Evolutionary conservation across 176 grass and related monocot genomes (phyloP).

Genomic region (Eleusine coracana): DNA sequence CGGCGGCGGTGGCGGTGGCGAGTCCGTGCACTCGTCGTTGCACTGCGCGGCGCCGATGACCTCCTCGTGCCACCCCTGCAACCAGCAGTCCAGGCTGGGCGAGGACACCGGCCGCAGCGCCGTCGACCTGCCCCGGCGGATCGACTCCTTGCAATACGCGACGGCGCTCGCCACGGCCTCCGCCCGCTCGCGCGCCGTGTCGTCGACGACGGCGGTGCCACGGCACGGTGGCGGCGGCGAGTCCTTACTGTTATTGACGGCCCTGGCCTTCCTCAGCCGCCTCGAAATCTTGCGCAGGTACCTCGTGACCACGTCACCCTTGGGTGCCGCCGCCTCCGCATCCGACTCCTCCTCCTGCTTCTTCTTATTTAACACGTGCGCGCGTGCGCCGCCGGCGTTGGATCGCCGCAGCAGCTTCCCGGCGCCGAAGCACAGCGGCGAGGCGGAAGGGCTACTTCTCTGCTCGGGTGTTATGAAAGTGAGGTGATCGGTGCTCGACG

Average conservation of each 20-base stretch:
- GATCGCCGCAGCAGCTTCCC: not conserved
- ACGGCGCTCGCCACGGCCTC: slow-evolving; percentile 32
- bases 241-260: not conserved
- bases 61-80: not conserved
- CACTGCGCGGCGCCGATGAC: not conserved
- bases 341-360: not conserved
- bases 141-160: slow-evolving; percentile 39
- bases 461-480: not conserved
- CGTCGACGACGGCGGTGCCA: not conserved
- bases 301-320: not conserved
- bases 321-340: not conserved
- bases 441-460: not conserved
- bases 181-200: slow-evolving; percentile 9
- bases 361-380: not conserved
- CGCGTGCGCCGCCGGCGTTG: not conserved
- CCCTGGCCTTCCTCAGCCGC: not conserved
- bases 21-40: not conserved
- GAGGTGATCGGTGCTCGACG: not conserved
- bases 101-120: not conserved
- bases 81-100: not conserved
- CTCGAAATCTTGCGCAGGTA: slow-evolving; percentile 28
- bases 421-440: slow-evolving; percentile 27
- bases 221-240: not conserved
- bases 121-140: not conserved
- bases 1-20: not conserved